A percentile compares a stretch with the other conserved stretches of the same genome.
phyloP scores from a whole-genome alignment of 2,329 filamentous ascomycete genomes.

The Penicillium sp. region DNA sequence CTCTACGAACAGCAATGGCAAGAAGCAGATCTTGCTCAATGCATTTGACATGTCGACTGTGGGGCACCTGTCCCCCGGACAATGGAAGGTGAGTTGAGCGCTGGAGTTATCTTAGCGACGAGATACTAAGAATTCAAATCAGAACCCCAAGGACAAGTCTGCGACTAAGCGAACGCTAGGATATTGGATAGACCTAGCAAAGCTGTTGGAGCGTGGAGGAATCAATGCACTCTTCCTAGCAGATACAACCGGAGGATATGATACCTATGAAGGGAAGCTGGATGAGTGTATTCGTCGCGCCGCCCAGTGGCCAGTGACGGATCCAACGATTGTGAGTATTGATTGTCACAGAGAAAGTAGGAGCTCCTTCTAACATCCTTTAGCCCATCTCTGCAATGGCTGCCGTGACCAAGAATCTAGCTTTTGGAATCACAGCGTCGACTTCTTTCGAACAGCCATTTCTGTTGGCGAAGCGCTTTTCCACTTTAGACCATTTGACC shows the following conservation, averaged over 20 bases:
- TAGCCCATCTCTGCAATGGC: conserved; percentile 67
- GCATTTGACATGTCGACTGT: conserved; percentile 68
- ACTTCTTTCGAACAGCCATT: conserved; percentile 66
- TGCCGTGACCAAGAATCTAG: conserved; percentile 64
- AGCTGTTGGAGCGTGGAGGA: conserved; percentile 61
- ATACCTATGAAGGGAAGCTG: conserved; percentile 61
- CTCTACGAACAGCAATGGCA: conserved; percentile 23
- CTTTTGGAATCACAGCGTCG: conserved; percentile 64
- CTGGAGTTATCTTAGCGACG: background rate
- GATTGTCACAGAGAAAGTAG: background rate
- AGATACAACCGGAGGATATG: conserved; percentile 65
- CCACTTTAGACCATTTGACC: conserved; percentile 63
- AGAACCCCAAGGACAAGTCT: conserved; percentile 64
- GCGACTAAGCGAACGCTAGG: conserved; percentile 61
- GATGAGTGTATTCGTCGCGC: conserved; percentile 64
- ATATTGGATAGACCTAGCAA: conserved; percentile 66
- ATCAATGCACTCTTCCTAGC: conserved; percentile 68
- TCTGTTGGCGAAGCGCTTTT: conserved; percentile 62
- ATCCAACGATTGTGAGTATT: conserved; percentile 61
- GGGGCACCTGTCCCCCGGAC: conserved; percentile 64
- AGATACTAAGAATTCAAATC: conserved; percentile 3
- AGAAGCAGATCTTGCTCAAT: conserved; percentile 62
- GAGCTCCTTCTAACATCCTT: background rate
- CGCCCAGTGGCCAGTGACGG: conserved; percentile 66
- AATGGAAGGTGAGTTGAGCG: conserved; percentile 59